These are phyloP conservation scores for sorghum (Sorghum bicolor) DNA, from an alignment of 176 grass and related monocot species.

Conservation along the genomic window DNA sequence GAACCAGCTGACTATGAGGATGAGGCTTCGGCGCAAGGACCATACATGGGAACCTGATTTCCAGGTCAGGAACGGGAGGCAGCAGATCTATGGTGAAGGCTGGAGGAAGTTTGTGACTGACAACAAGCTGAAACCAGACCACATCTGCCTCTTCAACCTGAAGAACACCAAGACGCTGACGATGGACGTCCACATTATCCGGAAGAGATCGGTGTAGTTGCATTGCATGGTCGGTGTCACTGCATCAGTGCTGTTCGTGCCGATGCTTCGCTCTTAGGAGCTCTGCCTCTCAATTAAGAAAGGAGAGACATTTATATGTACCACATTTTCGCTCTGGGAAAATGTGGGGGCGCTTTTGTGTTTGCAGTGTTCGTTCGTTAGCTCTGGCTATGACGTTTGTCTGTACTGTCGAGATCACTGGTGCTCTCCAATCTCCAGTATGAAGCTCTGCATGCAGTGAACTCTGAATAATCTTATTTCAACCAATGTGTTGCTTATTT, in stretches of 20 bases:
- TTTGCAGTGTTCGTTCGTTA: neutral
- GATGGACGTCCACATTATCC: conserved; percentile 44
- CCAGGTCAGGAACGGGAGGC: neutral
- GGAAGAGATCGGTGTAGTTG: neutral
- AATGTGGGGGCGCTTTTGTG: neutral
- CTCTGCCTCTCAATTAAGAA: too few species aligned
- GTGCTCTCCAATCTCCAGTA: too few species aligned
- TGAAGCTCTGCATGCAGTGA: too few species aligned
- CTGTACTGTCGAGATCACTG: too few species aligned
- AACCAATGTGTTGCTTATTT: neutral
- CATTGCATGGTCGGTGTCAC: neutral
- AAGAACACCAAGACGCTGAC: conserved; percentile 23
- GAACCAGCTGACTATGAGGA: neutral
- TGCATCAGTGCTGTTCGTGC: neutral
- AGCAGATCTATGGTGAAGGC: neutral
- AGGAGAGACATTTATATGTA: too few species aligned
- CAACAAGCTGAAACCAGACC: conserved; percentile 28
- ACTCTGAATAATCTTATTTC: neutral
- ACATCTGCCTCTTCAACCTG: conserved; percentile 50
- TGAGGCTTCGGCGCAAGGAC: conserved; percentile 22
- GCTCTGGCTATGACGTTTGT: neutral
- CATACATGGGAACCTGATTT: conserved; percentile 8
- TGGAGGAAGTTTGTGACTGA: conserved; percentile 45
- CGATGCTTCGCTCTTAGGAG: too few species aligned
- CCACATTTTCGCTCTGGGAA: neutral